A percentile compares a stretch with the other conserved stretches of the same genome.
Evolutionary conservation across 768 basidiomycete species (phyloP).

Genomic region (Kwoniella mangroviensis): DNA sequence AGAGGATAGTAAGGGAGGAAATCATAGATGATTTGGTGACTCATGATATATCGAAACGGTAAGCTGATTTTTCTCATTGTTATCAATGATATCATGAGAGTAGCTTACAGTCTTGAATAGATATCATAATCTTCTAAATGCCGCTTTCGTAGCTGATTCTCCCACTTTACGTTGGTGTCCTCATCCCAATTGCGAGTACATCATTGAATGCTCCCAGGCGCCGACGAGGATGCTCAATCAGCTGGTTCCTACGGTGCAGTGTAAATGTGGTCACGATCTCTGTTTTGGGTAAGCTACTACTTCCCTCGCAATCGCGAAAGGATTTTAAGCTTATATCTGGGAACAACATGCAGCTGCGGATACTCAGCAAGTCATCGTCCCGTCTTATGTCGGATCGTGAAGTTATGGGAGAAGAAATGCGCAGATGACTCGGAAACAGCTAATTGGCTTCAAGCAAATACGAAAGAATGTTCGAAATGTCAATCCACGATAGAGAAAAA

Average conservation of each 20-base stretch:
- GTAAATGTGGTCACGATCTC: constrained; percentile 78
- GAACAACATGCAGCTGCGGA: constrained; percentile 62
- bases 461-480: constrained; percentile 95
- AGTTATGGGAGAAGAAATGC: constrained; percentile 96
- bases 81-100: no score
- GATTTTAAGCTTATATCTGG: neutral
- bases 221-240: constrained; percentile 75
- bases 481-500: constrained; percentile 99
- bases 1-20: constrained; percentile 58
- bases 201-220: constrained; percentile 86
- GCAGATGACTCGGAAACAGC: constrained; percentile 97
- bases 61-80: constrained; percentile 48
- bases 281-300: constrained; percentile 72
- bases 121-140: constrained; percentile 83
- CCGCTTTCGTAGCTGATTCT: constrained; percentile 86
- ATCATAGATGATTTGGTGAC: constrained; percentile 62
- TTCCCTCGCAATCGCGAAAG: neutral
- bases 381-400: constrained; percentile 82
- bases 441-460: constrained; percentile 99
- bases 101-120: constrained; percentile 58
- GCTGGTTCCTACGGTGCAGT: constrained; percentile 85
- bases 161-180: constrained; percentile 90
- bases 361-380: constrained; percentile 90
- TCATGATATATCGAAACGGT: constrained; percentile 61
- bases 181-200: constrained; percentile 89